Evolutionary conservation across 2,329 filamentous ascomycete genomes (phyloP).

Genomic region (Hymenoscyphus infarciens): DNA sequence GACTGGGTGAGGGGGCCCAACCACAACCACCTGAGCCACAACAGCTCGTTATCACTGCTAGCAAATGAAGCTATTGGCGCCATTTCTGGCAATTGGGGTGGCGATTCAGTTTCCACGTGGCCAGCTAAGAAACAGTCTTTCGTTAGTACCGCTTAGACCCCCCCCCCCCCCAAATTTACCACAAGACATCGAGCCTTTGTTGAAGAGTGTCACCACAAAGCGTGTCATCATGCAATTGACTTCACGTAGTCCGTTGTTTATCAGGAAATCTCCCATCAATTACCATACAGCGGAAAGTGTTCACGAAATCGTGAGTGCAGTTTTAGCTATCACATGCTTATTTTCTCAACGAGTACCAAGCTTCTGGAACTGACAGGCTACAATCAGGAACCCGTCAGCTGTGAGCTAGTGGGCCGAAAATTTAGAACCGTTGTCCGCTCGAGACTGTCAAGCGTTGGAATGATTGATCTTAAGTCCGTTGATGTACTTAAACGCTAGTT

Average conservation of each 20-base stretch:
- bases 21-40: background rate
- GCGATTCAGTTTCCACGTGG: background rate
- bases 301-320: background rate
- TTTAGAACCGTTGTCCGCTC: no score
- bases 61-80: background rate
- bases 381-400: background rate
- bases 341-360: background rate
- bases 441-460: background rate
- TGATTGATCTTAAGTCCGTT: background rate
- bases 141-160: conserved; percentile 1
- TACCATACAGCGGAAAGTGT: background rate
- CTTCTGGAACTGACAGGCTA: background rate
- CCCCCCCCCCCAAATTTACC: background rate
- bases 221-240: background rate
- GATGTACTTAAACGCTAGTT: background rate
- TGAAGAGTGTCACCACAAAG: background rate
- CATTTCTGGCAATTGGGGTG: background rate
- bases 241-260: background rate
- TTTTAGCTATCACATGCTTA: background rate
- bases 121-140: background rate
- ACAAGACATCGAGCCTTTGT: background rate
- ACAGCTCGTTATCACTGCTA: background rate
- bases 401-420: no score
- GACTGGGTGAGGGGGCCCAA: background rate
- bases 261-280: background rate